These are phyloP conservation scores for Penicillium longicatenatum DNA, from an alignment of 495 filamentous ascomycete species.

Conservation along the genomic window DNA sequence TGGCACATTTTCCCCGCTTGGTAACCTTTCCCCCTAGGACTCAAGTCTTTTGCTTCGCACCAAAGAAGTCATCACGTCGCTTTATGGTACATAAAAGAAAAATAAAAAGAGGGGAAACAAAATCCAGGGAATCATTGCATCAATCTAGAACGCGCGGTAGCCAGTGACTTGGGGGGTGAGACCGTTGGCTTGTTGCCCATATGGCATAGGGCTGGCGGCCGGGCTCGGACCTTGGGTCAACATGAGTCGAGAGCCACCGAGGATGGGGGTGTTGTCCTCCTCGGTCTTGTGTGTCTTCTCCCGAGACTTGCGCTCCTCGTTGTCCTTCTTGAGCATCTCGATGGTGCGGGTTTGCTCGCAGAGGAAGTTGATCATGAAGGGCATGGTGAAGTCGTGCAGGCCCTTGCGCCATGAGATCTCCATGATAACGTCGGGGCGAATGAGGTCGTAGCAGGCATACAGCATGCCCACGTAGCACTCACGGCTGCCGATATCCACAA, in stretches of 20 bases:
- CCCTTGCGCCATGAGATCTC: slow-evolving; percentile 97
- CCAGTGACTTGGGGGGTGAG: slow-evolving; percentile 81
- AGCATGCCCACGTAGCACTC: slow-evolving; percentile 99
- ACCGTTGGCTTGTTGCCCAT: slow-evolving; percentile 70
- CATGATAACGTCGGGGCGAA: slow-evolving; percentile 86
- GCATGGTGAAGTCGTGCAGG: slow-evolving; percentile 97
- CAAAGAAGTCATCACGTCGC: slow-evolving; percentile 36
- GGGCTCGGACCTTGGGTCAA: slow-evolving; percentile 86
- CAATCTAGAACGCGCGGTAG: slow-evolving; percentile 58
- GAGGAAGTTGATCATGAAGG: slow-evolving; percentile 98
- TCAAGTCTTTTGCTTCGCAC: slow-evolving; percentile 32
- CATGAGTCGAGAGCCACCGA: slow-evolving; percentile 91
- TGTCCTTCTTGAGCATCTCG: slow-evolving; percentile 86
- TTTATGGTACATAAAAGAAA: slow-evolving; percentile 43
- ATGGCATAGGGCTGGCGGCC: slow-evolving; percentile 61
- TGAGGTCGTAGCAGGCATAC: slow-evolving; percentile 97
- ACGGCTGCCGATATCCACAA: slow-evolving; percentile 97
- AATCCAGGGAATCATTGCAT: slow-evolving; percentile 13
- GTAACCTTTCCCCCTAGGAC: slow-evolving; percentile 10
- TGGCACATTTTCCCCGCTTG: slow-evolving; percentile 13
- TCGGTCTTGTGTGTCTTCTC: slow-evolving; percentile 85
- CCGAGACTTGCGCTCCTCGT: slow-evolving; percentile 90
- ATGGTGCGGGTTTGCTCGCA: slow-evolving; percentile 87
- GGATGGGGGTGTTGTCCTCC: slow-evolving; percentile 91
- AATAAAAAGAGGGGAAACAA: slow-evolving; percentile 4